Percentiles rank a stretch among this genome's conserved stretches.
These are phyloP conservation scores for Macrolepiota fuliginosa DNA, from an alignment of 768 basidiomycete species.

Conservation along the genomic window DNA sequence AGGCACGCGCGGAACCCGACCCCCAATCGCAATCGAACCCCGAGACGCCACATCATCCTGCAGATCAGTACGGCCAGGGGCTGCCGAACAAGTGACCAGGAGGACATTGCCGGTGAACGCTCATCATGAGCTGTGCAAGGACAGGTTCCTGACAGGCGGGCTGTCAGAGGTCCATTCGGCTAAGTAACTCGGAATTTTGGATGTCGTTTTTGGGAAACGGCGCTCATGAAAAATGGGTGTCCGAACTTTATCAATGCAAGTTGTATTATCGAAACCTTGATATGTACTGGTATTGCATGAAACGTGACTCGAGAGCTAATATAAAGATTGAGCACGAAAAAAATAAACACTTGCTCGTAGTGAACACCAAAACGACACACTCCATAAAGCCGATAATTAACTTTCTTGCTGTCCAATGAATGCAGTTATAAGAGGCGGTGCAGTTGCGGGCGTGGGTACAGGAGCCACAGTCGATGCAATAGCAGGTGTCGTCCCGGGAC, in stretches of 20 bases:
- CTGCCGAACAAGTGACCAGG: too few species aligned
- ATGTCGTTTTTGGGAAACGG: too few species aligned
- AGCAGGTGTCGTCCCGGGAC: not conserved
- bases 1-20: too few species aligned
- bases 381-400: not conserved
- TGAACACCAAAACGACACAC: not conserved
- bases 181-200: too few species aligned
- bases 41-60: too few species aligned
- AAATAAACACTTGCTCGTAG: not conserved
- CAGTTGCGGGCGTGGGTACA: not conserved
- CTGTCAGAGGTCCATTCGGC: too few species aligned
- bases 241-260: not conserved
- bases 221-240: not conserved
- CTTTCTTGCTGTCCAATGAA: conserved; percentile 7
- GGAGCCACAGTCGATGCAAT: not conserved
- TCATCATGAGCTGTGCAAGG: not conserved
- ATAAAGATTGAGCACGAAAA: not conserved
- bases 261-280: not conserved
- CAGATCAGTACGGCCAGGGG: too few species aligned
- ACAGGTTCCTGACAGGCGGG: too few species aligned
- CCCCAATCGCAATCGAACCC: too few species aligned
- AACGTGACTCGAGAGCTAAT: not conserved
- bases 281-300: not conserved
- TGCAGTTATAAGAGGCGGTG: not conserved
- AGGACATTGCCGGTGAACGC: too few species aligned